Percentiles rank a stretch among this genome's conserved stretches.
These are phyloP conservation scores for Aphanomyces cochlioides DNA, from an alignment of 352 stramenopile genomes.

Conservation along the genomic window DNA sequence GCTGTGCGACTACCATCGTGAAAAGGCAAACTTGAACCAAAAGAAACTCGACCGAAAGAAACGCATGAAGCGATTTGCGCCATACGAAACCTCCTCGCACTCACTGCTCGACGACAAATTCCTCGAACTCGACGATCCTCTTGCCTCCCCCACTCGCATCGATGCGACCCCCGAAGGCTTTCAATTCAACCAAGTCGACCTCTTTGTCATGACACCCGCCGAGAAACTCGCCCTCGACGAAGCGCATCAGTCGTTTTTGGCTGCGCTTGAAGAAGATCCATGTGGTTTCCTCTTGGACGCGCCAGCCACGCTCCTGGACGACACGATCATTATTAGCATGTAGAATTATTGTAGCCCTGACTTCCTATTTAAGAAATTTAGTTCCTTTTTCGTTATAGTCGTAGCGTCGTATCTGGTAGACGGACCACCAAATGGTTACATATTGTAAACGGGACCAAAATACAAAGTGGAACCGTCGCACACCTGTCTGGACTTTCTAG, in stretches of 20 bases:
- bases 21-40: constrained; percentile 80
- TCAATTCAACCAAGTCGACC: constrained; percentile 59
- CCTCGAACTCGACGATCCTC: constrained; percentile 38
- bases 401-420: no score
- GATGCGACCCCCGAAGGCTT: constrained; percentile 59
- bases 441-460: no score
- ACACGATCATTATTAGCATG: no score
- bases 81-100: constrained; percentile 38
- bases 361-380: no score
- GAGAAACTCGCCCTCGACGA: constrained; percentile 10
- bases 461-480: no score
- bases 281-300: no score
- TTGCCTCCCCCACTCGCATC: constrained; percentile 50
- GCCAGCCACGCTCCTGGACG: no score
- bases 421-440: no score
- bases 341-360: no score
- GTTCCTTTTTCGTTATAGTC: no score
- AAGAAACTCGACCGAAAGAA: constrained; percentile 87
- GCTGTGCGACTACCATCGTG: constrained; percentile 78
- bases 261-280: background rate
- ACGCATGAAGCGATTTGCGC: constrained; percentile 50
- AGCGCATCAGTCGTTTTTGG: background rate
- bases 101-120: background rate
- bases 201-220: constrained; percentile 80
- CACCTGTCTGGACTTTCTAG: no score